A percentile compares a stretch with the other conserved stretches of the same genome.
These are phyloP conservation scores for Colletotrichum chrysophilum DNA, from an alignment of 2,329 filamentous ascomycete species.

Conservation along the genomic window DNA sequence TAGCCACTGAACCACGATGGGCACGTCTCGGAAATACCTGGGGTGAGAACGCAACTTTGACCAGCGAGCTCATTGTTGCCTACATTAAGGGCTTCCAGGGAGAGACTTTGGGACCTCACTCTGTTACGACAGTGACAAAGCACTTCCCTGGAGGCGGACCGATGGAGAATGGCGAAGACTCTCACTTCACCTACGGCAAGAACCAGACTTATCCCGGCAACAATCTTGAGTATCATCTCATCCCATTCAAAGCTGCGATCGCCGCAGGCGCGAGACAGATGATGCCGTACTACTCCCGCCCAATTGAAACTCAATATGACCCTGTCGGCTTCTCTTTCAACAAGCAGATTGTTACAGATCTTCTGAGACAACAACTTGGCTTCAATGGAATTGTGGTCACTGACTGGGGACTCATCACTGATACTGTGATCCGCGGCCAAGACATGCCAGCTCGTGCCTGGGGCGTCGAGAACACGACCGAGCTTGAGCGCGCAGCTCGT, in stretches of 20 bases:
- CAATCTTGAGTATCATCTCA: conserved; percentile 55
- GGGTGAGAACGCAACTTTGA: conserved; percentile 52
- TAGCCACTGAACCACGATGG: conserved; percentile 58
- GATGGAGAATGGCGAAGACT: conserved; percentile 53
- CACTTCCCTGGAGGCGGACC: conserved; percentile 59
- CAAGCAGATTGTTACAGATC: conserved; percentile 53
- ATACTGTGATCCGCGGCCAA: conserved; percentile 44
- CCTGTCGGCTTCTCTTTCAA: conserved; percentile 57
- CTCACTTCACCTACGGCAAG: conserved; percentile 57
- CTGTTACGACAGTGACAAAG: conserved; percentile 55
- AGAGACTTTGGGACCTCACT: conserved; percentile 43
- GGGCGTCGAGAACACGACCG: conserved; percentile 51
- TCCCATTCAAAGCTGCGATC: conserved; percentile 55
- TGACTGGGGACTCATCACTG: conserved; percentile 59
- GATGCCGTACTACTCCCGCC: conserved; percentile 57
- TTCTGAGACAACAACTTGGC: conserved; percentile 51
- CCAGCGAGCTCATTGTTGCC: conserved; percentile 39
- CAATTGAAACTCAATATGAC: conserved; percentile 50
- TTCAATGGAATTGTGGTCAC: conserved; percentile 57
- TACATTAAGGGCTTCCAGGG: conserved; percentile 56
- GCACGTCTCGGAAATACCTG: conserved; percentile 49
- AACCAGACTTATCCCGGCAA: conserved; percentile 55
- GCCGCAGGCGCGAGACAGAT: conserved; percentile 54
- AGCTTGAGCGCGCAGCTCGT: conserved; percentile 43
- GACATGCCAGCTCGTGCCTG: conserved; percentile 53